Evolutionary conservation across 495 filamentous ascomycete genomes (phyloP).

Genomic region (Xylaria nigripes): DNA sequence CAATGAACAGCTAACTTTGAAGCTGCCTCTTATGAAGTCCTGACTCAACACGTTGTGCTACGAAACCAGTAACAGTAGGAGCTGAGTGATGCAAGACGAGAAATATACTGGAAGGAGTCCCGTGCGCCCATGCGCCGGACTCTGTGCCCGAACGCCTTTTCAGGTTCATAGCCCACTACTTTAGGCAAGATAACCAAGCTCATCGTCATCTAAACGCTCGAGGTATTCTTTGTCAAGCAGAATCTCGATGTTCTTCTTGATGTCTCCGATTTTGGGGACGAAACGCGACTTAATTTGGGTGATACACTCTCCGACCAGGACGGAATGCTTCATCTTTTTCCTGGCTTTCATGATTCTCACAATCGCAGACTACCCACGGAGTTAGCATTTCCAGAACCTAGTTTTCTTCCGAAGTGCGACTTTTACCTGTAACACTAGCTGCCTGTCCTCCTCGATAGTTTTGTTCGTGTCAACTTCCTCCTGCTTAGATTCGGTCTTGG

Average conservation of each 20-base stretch:
- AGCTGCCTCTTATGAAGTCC: neutral
- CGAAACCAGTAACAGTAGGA: conserved; percentile 4
- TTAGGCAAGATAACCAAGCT: conserved; percentile 84
- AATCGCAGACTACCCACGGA: conserved; percentile 71
- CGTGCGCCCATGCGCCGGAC: conserved; percentile 3
- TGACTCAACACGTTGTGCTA: neutral
- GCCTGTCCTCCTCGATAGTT: conserved; percentile 97
- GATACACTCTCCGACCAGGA: conserved; percentile 89
- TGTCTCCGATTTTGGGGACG: conserved; percentile 83
- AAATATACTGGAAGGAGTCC: conserved; percentile 4
- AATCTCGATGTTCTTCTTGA: conserved; percentile 99
- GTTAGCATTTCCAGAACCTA: conserved; percentile 15
- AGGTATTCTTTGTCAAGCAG: conserved; percentile 99
- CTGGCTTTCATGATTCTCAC: conserved; percentile 99
- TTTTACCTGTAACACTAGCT: conserved; percentile 89
- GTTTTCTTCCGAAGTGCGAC: neutral
- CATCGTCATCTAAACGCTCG: conserved; percentile 87
- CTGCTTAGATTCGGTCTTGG: conserved; percentile 90
- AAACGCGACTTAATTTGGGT: conserved; percentile 91
- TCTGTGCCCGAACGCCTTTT: neutral
- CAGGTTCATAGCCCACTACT: neutral
- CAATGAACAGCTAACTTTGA: neutral
- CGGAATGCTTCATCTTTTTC: conserved; percentile 94
- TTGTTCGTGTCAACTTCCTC: conserved; percentile 97
- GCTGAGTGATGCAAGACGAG: conserved; percentile 5